A percentile compares a stretch with the other conserved stretches of the same genome.
Evolutionary conservation across 2,329 filamentous ascomycete genomes (phyloP).

Genomic region (Colletotrichum sp.): DNA sequence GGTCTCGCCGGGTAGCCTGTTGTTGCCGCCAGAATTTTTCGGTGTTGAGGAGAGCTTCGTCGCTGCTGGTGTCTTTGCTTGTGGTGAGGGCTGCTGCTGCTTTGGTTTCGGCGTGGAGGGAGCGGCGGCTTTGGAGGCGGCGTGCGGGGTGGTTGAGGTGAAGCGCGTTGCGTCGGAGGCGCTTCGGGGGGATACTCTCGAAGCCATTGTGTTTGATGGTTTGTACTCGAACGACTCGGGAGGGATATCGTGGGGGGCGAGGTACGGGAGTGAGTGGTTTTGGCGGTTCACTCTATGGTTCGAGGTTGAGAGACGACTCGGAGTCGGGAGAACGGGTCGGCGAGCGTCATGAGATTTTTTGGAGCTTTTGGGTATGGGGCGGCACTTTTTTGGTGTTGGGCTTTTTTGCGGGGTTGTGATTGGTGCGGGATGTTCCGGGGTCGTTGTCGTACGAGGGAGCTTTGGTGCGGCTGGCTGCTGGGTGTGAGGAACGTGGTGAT

Average conservation of each 20-base stretch:
- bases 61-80: constrained; percentile 22
- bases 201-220: constrained; percentile 28
- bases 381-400: background rate
- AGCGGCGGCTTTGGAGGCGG: constrained; percentile 63
- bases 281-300: background rate
- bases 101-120: background rate
- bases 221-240: background rate
- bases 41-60: constrained; percentile 5
- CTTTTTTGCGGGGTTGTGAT: constrained; percentile 4
- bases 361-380: background rate
- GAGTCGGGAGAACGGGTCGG: background rate
- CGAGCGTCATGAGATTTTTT: constrained; percentile 10
- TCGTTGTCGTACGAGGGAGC: background rate
- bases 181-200: constrained; percentile 63
- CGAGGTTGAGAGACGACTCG: background rate
- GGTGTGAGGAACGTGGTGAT: background rate
- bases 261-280: background rate
- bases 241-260: no score
- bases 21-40: constrained; percentile 10
- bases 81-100: constrained; percentile 1
- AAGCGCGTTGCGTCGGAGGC: constrained; percentile 81
- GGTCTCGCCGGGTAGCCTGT: constrained; percentile 56
- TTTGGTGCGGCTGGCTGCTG: background rate
- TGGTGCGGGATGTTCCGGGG: constrained; percentile 9
- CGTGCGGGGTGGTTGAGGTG: constrained; percentile 62